Evolutionary conservation across 176 grass and related monocot species (phyloP).

Genomic region (Ampelocalamus luodianensis): DNA sequence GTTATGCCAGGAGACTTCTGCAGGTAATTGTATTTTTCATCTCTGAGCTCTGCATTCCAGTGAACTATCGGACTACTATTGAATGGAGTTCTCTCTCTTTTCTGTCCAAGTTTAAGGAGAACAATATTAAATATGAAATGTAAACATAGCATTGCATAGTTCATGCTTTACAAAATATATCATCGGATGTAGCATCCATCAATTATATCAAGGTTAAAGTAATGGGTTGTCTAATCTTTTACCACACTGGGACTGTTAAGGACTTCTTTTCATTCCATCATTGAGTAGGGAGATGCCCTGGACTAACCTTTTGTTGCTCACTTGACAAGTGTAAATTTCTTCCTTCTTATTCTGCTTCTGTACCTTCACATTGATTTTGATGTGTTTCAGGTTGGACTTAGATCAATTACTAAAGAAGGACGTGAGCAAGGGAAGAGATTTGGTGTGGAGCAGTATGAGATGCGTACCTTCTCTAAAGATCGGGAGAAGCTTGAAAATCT

Average conservation of each 20-base stretch:
- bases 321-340: background rate
- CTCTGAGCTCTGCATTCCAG: background rate
- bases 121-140: background rate
- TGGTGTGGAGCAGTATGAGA: constrained; percentile 94
- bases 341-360: background rate
- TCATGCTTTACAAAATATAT: background rate
- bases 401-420: constrained; percentile 95
- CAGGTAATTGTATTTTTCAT: constrained; percentile 53
- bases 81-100: background rate
- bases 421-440: constrained; percentile 95
- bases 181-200: background rate
- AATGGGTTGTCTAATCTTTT: background rate
- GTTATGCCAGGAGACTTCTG: constrained; percentile 88
- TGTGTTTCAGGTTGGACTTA: constrained; percentile 74
- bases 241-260: background rate
- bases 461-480: constrained; percentile 90
- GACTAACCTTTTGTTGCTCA: background rate
- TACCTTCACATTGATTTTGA: constrained; percentile 1
- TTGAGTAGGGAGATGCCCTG: background rate
- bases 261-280: background rate
- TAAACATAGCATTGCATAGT: background rate
- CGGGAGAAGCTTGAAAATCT: constrained; percentile 83
- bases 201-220: background rate
- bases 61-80: background rate
- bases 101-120: background rate